Percentiles rank a stretch among this genome's conserved stretches.
phyloP scores from a whole-genome alignment of 2,329 filamentous ascomycete genomes.

The Aureobasidium mangrovei region DNA sequence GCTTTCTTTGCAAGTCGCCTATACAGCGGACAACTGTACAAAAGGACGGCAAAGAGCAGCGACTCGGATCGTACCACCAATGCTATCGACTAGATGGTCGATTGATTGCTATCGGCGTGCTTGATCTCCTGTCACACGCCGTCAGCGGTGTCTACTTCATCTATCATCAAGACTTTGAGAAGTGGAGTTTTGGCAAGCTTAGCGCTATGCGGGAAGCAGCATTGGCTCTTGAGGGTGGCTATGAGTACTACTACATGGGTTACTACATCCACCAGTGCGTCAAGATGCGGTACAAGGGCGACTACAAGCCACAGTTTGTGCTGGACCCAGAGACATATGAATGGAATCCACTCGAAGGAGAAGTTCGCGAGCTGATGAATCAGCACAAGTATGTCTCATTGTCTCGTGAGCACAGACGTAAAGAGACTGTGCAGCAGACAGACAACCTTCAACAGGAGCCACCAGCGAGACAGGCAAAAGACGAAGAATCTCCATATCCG shows the following conservation, averaged over 20 bases:
- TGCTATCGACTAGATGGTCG: constrained; percentile 71
- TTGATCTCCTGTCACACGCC: constrained; percentile 67
- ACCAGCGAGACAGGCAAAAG: constrained; percentile 16
- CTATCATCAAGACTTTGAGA: constrained; percentile 66
- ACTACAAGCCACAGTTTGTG: constrained; percentile 66
- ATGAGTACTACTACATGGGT: constrained; percentile 73
- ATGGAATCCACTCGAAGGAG: constrained; percentile 26
- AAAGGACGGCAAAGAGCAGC: constrained; percentile 44
- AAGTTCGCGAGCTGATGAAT: constrained; percentile 37
- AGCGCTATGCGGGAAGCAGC: constrained; percentile 65
- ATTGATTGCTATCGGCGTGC: constrained; percentile 65
- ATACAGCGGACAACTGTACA: constrained; percentile 40
- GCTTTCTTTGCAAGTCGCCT: constrained; percentile 67
- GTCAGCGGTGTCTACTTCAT: constrained; percentile 79
- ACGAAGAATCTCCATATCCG: constrained; percentile 17
- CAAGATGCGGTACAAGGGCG: constrained; percentile 81
- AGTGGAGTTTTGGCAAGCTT: constrained; percentile 64
- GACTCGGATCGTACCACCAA: constrained; percentile 68
- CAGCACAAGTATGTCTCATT: constrained; percentile 46
- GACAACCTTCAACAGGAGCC: neutral
- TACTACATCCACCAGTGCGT: constrained; percentile 74
- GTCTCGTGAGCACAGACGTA: constrained; percentile 26
- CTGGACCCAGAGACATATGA: constrained; percentile 50
- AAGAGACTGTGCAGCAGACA: constrained; percentile 13
- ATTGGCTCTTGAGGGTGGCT: constrained; percentile 58